Base-by-base conservation (phyloP, 805 yeast species). In the Novakomyces olei region DNA sequence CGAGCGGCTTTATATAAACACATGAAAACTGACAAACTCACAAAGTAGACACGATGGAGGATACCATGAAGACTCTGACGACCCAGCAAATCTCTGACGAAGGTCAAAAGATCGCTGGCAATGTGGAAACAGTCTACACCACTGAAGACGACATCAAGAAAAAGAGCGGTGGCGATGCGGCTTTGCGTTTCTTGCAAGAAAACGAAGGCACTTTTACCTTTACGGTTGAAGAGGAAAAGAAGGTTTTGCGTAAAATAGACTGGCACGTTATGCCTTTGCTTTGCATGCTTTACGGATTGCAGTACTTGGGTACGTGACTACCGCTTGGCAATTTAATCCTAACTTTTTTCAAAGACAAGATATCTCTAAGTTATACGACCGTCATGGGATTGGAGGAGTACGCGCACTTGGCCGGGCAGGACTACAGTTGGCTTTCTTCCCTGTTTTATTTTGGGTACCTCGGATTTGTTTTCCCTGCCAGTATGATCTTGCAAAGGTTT, bases 261-360 rank as follows among this genome's bases (percentile, higher is more conserved):
- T 20, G 34, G 5, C 50, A 58, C 26, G 53, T 69, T 14, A 43
- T 67, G 44, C 57, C 69, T 0, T 47, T 67, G 15, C 45, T 69
- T 37, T 65, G 72, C 39, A 51, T 58, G 16, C 57, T 66, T 10
- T 69, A 69, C 39, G 60, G 67, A 34, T 47, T 67, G 9, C 72
- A 68, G 50, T 34, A 19, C 25, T 55, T 34, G 8, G 36, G 31
- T 41, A 59, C n/a, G n/a, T n/a, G n/a, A n/a, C n/a, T n/a, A n/a
- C n/a, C n/a, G n/a, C n/a, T n/a, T n/a, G n/a, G n/a, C n/a, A n/a
- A n/a, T n/a, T n/a, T n/a, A n/a, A n/a, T n/a, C n/a, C n/a, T 29
- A 19, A 29, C 20, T 23, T 4, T 29, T n/a, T 65, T 57, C 40
- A 64, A 71, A 69, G 79, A 71, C 49, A 71, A 71, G 45, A 50